Evolutionary conservation across 1,284 basidiomycete genomes (phyloP), one percentile per base, ranked within the genome.

Genomic region (Amylostereum chailletii): DNA sequence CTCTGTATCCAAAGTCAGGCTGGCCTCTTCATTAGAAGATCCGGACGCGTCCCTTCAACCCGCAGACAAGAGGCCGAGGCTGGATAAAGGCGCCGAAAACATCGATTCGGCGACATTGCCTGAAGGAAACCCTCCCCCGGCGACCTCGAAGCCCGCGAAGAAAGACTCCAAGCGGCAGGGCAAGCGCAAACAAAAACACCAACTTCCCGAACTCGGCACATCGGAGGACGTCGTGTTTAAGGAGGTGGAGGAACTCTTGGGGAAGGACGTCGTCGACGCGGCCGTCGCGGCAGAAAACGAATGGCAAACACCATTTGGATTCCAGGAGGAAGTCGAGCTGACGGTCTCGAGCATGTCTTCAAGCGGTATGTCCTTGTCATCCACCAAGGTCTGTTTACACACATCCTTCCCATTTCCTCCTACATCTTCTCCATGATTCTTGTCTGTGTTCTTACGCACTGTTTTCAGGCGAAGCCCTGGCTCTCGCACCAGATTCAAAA

Each of bases 141-240:
- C 19, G 19, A 19, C 19, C 19, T 19, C 19, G 19, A 19, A 19
- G 19, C 19, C 11, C 5, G n/a, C 11, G 52, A 49, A 42, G 37
- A 40, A 44, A n/a, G 10, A 27, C 43, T 38, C 30, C 49, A 5
- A 11, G 6, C 39, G 46, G 27, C 34, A 64, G 44, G 58, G 55
- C 53, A 62, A 60, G 42, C 59, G 56, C 50, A 63, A 57, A 46
- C 55, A 52, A 45, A 59, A 61, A 45, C 58, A 55, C 32, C 42
- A 56, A 3, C 53, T 75, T 3, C 79, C 83, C 1, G 87, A 89
- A 52, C 69, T 75, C 1, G 87, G 77, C 58, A 83, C 87, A 1
- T 55, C 76, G 2, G 87, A 86, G 42, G 90, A 94, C 60, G 85
- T 93, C 2, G 69, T 89, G 34, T 82, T 76, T 65, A 76, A 73